Evolutionary conservation across 176 grass and related monocot genomes (phyloP), one percentile per base, ranked within the genome.

Genomic region (Juncus inflexus): DNA sequence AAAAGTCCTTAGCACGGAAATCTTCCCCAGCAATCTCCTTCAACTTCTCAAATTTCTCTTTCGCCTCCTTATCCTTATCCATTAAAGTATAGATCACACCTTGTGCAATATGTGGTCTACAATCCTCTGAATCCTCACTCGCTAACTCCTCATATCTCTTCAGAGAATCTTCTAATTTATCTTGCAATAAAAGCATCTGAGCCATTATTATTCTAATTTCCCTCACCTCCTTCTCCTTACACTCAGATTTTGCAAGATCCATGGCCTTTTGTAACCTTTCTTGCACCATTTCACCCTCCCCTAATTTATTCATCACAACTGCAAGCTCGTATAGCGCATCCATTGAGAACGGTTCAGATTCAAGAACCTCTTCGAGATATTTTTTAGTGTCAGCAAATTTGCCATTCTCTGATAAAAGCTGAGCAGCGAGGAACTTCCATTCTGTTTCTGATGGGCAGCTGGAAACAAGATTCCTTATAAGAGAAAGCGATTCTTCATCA

Each of bases 251-350:
- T 47, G 79, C 79, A 45, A 82, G 43, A 28, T 80, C 67, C 4
- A 85, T 45, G 0, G 81, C 70, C 58, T 60, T 19, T 39, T 66
- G 60, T 43, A 95, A 79, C 60, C 55, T 76, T 16, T 64, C 50
- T 42, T 74, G 78, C 28, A 74, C 83, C 1, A 69, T 64, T 3
- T 60, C 77, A 12, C 50, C 73, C 35, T 73, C 13, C 50, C 75
- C 64, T 42, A 16, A 36, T 52, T 62, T 55, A 42, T 78, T 58
- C 68, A 95, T 78, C 54, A 62, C 60, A n/a, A 83, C 75, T 12
- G 91, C 83, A 79, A 84, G 78, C 64, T 82, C 61, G 62, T 82
- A 63, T 54, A 90, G 80, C 65, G 80, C 77, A 70, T 90, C 83
- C 36, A 90, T 79, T 50, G 56, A 37, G 37, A 59, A 66, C 35